phyloP scores from a whole-genome alignment of 768 basidiomycete genomes.

The Phanerodontia chrysosporium region DNA sequence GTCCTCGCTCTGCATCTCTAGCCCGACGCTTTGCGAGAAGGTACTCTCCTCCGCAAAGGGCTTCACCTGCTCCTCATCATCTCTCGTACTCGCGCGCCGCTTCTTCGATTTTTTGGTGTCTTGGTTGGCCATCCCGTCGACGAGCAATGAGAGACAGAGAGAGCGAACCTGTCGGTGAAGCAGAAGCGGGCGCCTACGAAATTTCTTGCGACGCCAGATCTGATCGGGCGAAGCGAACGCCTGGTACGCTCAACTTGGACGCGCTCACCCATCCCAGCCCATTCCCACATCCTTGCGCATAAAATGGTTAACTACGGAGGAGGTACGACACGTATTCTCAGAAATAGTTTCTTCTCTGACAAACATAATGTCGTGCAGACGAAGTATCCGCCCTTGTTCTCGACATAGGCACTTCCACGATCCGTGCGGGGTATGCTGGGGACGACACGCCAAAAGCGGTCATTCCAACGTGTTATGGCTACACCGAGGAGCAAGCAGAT shows the following conservation, averaged over 20 bases:
- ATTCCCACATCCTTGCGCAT: background rate
- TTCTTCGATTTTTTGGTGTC: conserved; percentile 44
- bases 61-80: conserved; percentile 32
- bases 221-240: conserved; percentile 20
- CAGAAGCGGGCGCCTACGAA: conserved; percentile 17
- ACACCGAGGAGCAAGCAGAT: conserved; percentile 31
- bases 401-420: conserved; percentile 86
- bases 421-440: conserved; percentile 95
- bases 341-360: background rate
- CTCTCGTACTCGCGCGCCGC: conserved; percentile 50
- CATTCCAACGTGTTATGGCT: conserved; percentile 87
- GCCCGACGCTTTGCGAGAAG: conserved; percentile 37
- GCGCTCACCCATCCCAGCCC: background rate
- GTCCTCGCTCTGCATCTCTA: conserved; percentile 78
- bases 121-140: conserved; percentile 28
- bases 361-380: conserved; percentile 44
- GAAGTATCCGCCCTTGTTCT: conserved; percentile 96
- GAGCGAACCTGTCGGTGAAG: background rate
- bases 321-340: conserved; percentile 43
- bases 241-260: conserved; percentile 1
- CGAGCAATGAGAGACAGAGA: background rate
- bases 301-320: conserved; percentile 84
- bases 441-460: conserved; percentile 94
- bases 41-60: conserved; percentile 29
- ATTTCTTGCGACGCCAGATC: conserved; percentile 25